A percentile compares a stretch with the other conserved stretches of the same genome.
These are phyloP conservation scores for Apiotrichum sp. DNA, from an alignment of 1,284 basidiomycete species.

Conservation along the genomic window DNA sequence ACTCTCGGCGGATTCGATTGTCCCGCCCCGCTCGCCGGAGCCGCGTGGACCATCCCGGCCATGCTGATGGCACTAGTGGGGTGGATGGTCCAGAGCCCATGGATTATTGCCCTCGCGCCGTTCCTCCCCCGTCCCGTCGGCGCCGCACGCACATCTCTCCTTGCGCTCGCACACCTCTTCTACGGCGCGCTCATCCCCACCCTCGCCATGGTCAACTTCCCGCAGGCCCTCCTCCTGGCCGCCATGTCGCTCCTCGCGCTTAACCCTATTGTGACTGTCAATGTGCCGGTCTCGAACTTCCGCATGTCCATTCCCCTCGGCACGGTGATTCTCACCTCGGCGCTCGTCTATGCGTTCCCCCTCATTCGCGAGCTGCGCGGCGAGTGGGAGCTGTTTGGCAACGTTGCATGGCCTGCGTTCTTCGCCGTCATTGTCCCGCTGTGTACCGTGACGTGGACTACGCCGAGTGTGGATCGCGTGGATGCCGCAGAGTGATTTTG, in stretches of 20 bases:
- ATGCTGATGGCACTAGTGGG: conserved; percentile 14
- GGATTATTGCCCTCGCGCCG: conserved; percentile 19
- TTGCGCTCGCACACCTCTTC: conserved; percentile 49
- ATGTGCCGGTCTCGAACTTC: not conserved
- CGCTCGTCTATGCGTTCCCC: conserved; percentile 1
- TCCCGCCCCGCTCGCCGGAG: conserved; percentile 64
- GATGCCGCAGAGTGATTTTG: no score
- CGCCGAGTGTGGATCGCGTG: not conserved
- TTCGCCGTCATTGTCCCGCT: conserved; percentile 37
- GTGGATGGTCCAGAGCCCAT: conserved; percentile 18
- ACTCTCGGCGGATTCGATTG: conserved; percentile 68
- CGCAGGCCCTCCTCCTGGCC: conserved; percentile 66
- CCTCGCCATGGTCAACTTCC: conserved; percentile 81
- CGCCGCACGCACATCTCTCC: conserved; percentile 26
- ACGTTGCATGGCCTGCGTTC: conserved; percentile 36
- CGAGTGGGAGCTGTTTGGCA: conserved; percentile 41
- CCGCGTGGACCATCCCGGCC: conserved; percentile 20
- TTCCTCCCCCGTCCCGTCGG: conserved; percentile 54
- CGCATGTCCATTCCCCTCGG: conserved; percentile 4
- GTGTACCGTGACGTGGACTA: conserved; percentile 22
- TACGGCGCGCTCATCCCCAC: conserved; percentile 77
- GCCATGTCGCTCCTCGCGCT: conserved; percentile 52
- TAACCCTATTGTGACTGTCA: conserved; percentile 1
- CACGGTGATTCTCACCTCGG: not conserved
- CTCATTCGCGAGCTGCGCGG: conserved; percentile 15